These are phyloP conservation scores for Cladosporium sp. DNA, from an alignment of 2,329 filamentous ascomycete species.

Conservation along the genomic window DNA sequence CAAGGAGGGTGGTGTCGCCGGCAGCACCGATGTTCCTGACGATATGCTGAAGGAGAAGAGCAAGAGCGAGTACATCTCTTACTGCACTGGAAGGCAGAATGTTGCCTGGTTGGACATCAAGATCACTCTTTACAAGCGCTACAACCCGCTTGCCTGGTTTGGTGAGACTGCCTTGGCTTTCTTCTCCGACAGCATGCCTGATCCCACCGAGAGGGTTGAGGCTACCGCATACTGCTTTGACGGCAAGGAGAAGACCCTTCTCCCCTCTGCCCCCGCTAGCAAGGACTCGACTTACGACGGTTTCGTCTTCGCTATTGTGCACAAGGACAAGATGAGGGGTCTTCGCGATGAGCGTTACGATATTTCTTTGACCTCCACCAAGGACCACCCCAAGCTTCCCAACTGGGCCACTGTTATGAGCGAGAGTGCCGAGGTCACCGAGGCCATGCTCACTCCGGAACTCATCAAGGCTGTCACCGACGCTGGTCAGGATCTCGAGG, in stretches of 20 bases:
- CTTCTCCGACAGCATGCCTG: constrained; percentile 71
- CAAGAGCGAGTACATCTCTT: constrained; percentile 78
- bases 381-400: constrained; percentile 87
- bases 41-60: constrained; percentile 78
- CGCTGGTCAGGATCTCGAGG: constrained; percentile 78
- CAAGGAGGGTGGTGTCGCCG: constrained; percentile 32
- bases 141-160: constrained; percentile 69
- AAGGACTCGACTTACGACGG: constrained; percentile 68
- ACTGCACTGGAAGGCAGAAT: constrained; percentile 89
- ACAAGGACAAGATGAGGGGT: constrained; percentile 89
- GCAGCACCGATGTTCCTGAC: constrained; percentile 47
- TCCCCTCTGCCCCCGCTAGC: constrained; percentile 56
- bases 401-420: constrained; percentile 91
- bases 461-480: constrained; percentile 72
- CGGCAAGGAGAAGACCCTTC: constrained; percentile 76
- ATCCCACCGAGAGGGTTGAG: constrained; percentile 69
- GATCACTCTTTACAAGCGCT: constrained; percentile 75
- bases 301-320: constrained; percentile 92
- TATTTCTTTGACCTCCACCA: constrained; percentile 84
- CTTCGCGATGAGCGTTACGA: constrained; percentile 93
- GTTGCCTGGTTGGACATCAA: constrained; percentile 85
- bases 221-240: constrained; percentile 84
- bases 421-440: constrained; percentile 92
- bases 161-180: constrained; percentile 68
- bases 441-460: constrained; percentile 80